Evolutionary conservation across 805 yeast species (phyloP).

Genomic region (Lipomyces kockii): DNA sequence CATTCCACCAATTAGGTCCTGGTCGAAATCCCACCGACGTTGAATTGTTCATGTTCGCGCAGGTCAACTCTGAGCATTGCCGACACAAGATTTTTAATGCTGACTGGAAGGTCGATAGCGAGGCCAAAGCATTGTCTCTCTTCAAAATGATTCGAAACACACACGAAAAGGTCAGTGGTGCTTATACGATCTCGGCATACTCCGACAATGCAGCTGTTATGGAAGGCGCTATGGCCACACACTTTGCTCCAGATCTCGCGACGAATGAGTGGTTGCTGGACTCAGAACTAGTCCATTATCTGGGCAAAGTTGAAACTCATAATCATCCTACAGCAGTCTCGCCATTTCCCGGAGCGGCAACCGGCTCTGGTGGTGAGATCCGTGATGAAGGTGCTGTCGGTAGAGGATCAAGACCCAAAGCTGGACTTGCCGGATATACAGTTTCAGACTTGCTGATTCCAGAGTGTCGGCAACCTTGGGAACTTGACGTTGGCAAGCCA

Average conservation of each 20-base stretch:
- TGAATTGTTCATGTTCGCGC: slow-evolving; percentile 98
- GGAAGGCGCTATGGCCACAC: slow-evolving; percentile 73
- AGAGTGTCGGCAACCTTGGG: slow-evolving; percentile 91
- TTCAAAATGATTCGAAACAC: slow-evolving; percentile 97
- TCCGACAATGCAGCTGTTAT: slow-evolving; percentile 97
- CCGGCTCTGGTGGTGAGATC: slow-evolving; percentile 99
- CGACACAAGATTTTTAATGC: slow-evolving; percentile 99
- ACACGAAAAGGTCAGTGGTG: slow-evolving; percentile 61
- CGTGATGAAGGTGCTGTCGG: slow-evolving; percentile 99
- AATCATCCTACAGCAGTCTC: slow-evolving; percentile 99
- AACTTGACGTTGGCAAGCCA: slow-evolving; percentile 86
- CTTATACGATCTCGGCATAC: slow-evolving; percentile 88
- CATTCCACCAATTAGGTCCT: slow-evolving; percentile 66
- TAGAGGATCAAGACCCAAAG: slow-evolving; percentile 95
- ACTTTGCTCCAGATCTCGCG: slow-evolving; percentile 75
- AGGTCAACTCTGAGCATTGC: slow-evolving; percentile 98
- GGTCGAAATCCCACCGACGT: slow-evolving; percentile 96
- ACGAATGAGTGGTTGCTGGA: slow-evolving; percentile 74
- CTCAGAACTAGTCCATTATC: slow-evolving; percentile 80
- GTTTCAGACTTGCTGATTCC: slow-evolving; percentile 92
- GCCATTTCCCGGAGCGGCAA: slow-evolving; percentile 99
- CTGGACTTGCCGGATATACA: slow-evolving; percentile 92
- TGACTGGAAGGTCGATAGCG: slow-evolving; percentile 93
- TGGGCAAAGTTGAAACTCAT: slow-evolving; percentile 97
- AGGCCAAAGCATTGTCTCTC: slow-evolving; percentile 69